Percentiles rank a stretch among this genome's conserved stretches.
Evolutionary conservation across 2,329 filamentous ascomycete genomes (phyloP).

Genomic region (Ophiostoma sp.): DNA sequence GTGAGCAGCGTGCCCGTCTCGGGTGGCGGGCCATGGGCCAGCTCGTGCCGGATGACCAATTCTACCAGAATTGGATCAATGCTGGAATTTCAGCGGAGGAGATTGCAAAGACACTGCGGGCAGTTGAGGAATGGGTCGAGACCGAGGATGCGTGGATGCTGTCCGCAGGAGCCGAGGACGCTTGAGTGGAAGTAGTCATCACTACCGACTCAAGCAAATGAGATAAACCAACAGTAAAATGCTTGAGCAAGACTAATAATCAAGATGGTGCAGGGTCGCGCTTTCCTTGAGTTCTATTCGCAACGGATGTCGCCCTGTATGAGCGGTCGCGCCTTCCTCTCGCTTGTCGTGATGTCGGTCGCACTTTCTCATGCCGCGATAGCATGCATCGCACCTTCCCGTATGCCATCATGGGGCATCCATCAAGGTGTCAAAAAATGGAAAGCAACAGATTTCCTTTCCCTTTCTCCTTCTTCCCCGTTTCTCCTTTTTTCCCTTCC

Average conservation of each 20-base stretch:
- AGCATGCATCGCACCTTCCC: background rate
- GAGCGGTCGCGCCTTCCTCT: background rate
- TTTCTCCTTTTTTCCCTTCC: background rate
- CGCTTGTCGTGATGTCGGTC: background rate
- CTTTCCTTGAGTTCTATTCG: background rate
- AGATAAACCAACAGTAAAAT: background rate
- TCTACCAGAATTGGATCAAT: constrained; percentile 2
- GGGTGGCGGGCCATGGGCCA: background rate
- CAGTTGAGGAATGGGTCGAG: background rate
- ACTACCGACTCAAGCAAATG: background rate
- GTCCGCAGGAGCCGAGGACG: background rate
- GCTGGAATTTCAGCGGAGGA: background rate
- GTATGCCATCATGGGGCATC: background rate
- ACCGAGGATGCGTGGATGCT: constrained; percentile 2
- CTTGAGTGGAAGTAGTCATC: background rate
- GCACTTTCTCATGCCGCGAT: background rate
- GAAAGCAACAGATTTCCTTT: too few relatives aligned
- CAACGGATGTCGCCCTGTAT: background rate
- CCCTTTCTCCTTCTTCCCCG: background rate
- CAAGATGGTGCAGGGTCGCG: background rate
- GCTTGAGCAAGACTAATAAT: background rate
- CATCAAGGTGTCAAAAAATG: constrained; percentile 9
- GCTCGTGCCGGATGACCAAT: background rate
- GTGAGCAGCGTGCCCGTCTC: background rate
- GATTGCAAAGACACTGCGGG: background rate